phyloP scores from a whole-genome alignment of 805 yeast species.

The Candida sithepensis region DNA sequence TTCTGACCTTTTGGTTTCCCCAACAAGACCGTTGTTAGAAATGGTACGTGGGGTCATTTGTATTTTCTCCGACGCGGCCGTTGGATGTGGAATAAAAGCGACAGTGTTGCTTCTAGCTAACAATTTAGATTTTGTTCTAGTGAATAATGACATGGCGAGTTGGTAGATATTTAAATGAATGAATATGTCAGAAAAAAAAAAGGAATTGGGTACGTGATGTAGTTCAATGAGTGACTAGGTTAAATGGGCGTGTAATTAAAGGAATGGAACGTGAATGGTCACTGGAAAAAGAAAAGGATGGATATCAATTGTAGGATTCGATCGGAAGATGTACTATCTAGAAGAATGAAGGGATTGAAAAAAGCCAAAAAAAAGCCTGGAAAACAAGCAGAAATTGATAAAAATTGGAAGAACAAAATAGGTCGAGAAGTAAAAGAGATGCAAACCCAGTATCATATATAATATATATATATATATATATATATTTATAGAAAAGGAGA shows the following conservation, averaged over 20 bases:
- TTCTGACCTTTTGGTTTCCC: slow-evolving; percentile 21
- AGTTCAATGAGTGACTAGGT: neutral
- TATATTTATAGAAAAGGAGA: too few species aligned
- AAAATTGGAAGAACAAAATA: too few species aligned
- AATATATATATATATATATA: too few species aligned
- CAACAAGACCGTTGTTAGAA: slow-evolving; percentile 19
- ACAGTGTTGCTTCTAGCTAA: neutral
- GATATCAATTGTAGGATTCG: too few species aligned
- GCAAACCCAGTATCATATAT: too few species aligned
- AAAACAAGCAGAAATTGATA: too few species aligned
- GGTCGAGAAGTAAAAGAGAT: too few species aligned
- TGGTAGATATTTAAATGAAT: too few species aligned
- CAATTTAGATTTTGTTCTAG: slow-evolving; percentile 3
- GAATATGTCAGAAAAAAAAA: neutral
- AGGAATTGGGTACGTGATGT: neutral
- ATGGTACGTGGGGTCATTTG: slow-evolving; percentile 16
- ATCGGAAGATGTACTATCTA: neutral
- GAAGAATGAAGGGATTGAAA: neutral
- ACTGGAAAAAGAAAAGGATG: too few species aligned
- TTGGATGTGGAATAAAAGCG: neutral
- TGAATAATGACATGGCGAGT: slow-evolving; percentile 3
- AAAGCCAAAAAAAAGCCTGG: too few species aligned
- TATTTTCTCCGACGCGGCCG: neutral
- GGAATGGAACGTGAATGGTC: neutral
- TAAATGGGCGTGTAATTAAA: neutral